Conservation (phyloP, 1,284 basidiomycete species). For the Sutorius eximius region DNA sequence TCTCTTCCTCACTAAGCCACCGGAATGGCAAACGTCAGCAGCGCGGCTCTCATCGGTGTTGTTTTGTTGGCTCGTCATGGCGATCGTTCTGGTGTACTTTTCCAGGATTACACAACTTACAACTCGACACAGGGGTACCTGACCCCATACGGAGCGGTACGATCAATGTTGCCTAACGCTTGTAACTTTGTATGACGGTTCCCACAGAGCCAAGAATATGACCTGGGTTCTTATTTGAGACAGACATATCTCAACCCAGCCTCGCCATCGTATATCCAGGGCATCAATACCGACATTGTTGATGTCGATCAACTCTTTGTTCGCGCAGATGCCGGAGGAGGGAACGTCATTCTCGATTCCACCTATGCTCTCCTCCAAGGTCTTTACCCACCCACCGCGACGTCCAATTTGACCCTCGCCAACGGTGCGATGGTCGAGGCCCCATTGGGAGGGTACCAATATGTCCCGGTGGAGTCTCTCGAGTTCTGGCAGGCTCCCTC, state of each 20-base stretch:
- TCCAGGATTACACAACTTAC: constrained; percentile 39
- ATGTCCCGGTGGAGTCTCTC: constrained; percentile 33
- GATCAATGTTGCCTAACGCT: background rate
- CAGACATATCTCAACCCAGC: constrained; percentile 37
- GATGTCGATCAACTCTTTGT: constrained; percentile 35
- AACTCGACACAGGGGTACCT: constrained; percentile 43
- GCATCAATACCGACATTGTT: constrained; percentile 32
- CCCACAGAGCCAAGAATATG: constrained; percentile 38
- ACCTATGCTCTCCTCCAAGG: constrained; percentile 43
- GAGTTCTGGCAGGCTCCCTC: constrained; percentile 29
- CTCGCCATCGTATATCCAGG: constrained; percentile 36
- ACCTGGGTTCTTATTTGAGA: constrained; percentile 42
- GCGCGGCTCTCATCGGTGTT: constrained; percentile 33
- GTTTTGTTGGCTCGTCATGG: constrained; percentile 47
- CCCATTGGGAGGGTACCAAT: constrained; percentile 53
- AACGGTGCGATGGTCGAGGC: constrained; percentile 48
- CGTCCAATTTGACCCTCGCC: constrained; percentile 41
- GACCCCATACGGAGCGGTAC: constrained; percentile 46
- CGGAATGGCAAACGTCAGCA: constrained; percentile 28
- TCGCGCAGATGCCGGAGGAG: constrained; percentile 45
- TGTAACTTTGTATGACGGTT: background rate
- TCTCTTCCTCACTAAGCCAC: background rate
- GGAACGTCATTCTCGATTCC: constrained; percentile 44
- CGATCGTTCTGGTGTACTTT: constrained; percentile 39
- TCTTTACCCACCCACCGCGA: constrained; percentile 42